A percentile compares a stretch with the other conserved stretches of the same genome.
Conservation (phyloP, 2,329 filamentous ascomycete genomes). For the Ophiostoma montium region DNA sequence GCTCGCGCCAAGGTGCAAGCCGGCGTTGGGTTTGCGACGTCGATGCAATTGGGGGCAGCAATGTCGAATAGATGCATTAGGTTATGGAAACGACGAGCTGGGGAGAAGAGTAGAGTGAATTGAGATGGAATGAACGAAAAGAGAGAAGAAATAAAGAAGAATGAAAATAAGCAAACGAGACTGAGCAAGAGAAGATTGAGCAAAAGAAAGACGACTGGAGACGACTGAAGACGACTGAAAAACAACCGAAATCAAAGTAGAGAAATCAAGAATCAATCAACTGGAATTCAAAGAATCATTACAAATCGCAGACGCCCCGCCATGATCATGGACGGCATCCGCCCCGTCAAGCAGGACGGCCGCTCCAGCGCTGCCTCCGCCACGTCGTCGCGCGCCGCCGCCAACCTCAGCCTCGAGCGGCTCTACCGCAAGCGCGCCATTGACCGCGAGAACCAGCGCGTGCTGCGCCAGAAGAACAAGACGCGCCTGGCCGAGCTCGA, state of each 20-base stretch:
- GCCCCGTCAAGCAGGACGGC: constrained; percentile 9
- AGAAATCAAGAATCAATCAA: neutral
- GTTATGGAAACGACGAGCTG: no score
- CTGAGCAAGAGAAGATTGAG: no score
- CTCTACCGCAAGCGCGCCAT: constrained; percentile 11
- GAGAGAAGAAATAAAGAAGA: neutral
- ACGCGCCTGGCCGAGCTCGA: constrained; percentile 10
- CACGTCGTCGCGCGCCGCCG: constrained; percentile 8
- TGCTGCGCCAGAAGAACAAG: constrained; percentile 11
- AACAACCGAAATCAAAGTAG: neutral
- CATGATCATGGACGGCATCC: no score
- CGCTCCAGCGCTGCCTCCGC: constrained; percentile 2
- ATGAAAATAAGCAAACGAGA: neutral
- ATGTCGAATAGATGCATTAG: constrained; percentile 3
- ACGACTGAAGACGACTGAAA: neutral
- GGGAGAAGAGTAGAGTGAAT: neutral
- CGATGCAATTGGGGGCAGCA: constrained; percentile 6
- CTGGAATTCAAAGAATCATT: neutral
- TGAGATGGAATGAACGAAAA: neutral
- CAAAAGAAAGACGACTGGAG: no score
- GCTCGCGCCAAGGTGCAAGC: constrained; percentile 7
- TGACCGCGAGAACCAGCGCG: constrained; percentile 11
- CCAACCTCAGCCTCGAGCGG: constrained; percentile 9
- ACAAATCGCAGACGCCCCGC: constrained; percentile 3
- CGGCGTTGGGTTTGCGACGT: constrained; percentile 4